phyloP scores from a whole-genome alignment of 805 yeast genomes.

The Debaryomyces hansenii region DNA sequence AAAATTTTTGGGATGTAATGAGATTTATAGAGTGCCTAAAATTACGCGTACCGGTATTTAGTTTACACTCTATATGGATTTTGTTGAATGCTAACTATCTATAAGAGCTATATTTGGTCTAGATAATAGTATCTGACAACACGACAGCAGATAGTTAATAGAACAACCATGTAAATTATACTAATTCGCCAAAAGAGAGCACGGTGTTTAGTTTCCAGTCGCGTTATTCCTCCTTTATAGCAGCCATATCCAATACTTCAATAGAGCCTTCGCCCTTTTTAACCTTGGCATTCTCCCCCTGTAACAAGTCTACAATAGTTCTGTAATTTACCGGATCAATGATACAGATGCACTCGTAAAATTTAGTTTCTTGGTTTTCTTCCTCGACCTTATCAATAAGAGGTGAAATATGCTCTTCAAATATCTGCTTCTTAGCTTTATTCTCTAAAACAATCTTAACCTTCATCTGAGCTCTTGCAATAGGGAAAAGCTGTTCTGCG shows the following conservation, averaged over 20 bases:
- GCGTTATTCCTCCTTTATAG: constrained; percentile 52
- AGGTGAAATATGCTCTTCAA: constrained; percentile 31
- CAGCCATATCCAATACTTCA: constrained; percentile 89
- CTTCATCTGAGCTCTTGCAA: constrained; percentile 93
- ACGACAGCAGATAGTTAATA: too few species aligned
- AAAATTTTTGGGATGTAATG: constrained; percentile 11
- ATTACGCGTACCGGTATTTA: constrained; percentile 2
- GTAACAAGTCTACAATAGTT: constrained; percentile 61
- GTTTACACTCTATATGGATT: not conserved
- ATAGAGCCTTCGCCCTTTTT: constrained; percentile 60
- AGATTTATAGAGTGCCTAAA: constrained; percentile 4
- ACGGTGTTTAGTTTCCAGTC: too few species aligned
- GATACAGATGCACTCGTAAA: constrained; percentile 51
- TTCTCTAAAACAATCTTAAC: constrained; percentile 61
- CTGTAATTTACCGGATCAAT: constrained; percentile 87
- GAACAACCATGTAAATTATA: too few species aligned
- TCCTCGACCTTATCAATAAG: constrained; percentile 41
- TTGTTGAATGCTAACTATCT: not conserved
- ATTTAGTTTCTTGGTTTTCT: constrained; percentile 49
- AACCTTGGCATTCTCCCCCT: constrained; percentile 44
- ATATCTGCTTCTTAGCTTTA: constrained; percentile 48
- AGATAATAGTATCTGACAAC: too few species aligned
- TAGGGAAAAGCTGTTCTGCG: constrained; percentile 81
- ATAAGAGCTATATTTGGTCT: too few species aligned
- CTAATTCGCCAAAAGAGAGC: too few species aligned